phyloP scores from a whole-genome alignment of 2,329 filamentous ascomycete genomes.

The Claviceps sp. region DNA sequence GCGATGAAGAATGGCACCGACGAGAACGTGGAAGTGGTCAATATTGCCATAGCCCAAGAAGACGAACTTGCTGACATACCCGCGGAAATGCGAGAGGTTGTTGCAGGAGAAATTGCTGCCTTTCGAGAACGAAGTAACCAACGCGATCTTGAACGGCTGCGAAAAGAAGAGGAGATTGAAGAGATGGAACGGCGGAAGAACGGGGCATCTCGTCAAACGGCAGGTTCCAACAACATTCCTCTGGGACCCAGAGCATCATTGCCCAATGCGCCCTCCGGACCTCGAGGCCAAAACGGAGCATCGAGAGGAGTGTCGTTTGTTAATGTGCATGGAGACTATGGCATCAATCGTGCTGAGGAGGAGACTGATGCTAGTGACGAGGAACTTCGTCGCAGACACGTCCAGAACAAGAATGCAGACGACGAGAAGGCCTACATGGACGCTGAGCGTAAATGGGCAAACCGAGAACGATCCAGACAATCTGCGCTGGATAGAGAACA shows the following conservation, averaged over 20 bases:
- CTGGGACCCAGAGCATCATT: conserved; percentile 31
- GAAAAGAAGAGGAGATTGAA: conserved; percentile 85
- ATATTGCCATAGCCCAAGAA: conserved; percentile 74
- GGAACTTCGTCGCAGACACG: conserved; percentile 63
- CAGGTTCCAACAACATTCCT: conserved; percentile 44
- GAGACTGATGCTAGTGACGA: conserved; percentile 79
- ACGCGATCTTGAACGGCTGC: conserved; percentile 75
- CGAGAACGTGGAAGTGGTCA: conserved; percentile 70
- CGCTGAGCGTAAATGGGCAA: conserved; percentile 80
- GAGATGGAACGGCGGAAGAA: conserved; percentile 68
- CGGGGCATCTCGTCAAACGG: conserved; percentile 46
- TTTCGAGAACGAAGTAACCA: conserved; percentile 87
- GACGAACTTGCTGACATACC: conserved; percentile 94
- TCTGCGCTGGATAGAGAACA: conserved; percentile 77
- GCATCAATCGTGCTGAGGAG: conserved; percentile 60
- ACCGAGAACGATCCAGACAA: conserved; percentile 71
- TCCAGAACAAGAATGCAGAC: conserved; percentile 60
- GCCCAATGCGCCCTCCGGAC: conserved; percentile 59
- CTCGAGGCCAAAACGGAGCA: conserved; percentile 50
- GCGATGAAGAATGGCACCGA: conserved; percentile 54
- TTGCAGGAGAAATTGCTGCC: conserved; percentile 83
- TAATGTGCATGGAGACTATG: conserved; percentile 67
- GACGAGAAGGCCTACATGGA: conserved; percentile 71
- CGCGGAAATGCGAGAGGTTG: conserved; percentile 87
- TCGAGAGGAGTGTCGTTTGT: conserved; percentile 56